Percentiles rank a stretch among this genome's conserved stretches.
These are phyloP conservation scores for Corrigiola litoralis DNA, from an alignment of 179 eudicot species.

Conservation along the genomic window DNA sequence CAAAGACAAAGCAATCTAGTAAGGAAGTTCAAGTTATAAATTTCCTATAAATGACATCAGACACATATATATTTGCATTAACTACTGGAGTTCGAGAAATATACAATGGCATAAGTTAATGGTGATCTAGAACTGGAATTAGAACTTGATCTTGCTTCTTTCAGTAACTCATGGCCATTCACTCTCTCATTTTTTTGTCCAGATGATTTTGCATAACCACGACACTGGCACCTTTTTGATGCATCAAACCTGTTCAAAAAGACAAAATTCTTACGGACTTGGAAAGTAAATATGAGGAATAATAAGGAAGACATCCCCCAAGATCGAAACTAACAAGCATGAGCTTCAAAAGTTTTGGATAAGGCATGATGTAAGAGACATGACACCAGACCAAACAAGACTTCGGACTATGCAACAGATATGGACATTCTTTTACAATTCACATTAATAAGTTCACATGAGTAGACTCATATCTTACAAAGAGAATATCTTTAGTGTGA, in stretches of 20 bases:
- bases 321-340: neutral
- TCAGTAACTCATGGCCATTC: conserved; percentile 18
- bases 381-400: neutral
- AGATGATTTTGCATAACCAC: conserved; percentile 28
- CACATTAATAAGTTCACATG: too few species aligned
- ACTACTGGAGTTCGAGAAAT: conserved; percentile 13
- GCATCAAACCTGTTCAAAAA: conserved; percentile 17
- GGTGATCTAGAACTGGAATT: conserved; percentile 14
- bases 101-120: conserved; percentile 29
- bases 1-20: neutral
- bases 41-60: neutral
- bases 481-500: too few species aligned
- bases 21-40: neutral
- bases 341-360: neutral
- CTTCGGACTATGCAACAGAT: neutral
- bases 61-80: neutral
- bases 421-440: too few species aligned
- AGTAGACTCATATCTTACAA: too few species aligned
- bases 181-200: conserved; percentile 16
- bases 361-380: neutral
- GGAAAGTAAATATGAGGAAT: neutral
- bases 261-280: neutral
- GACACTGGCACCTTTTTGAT: conserved; percentile 24
- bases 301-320: neutral
- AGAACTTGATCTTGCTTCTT: conserved; percentile 16